Conservation (phyloP, 176 grass and related monocot genomes). For the Oryza punctata region DNA sequence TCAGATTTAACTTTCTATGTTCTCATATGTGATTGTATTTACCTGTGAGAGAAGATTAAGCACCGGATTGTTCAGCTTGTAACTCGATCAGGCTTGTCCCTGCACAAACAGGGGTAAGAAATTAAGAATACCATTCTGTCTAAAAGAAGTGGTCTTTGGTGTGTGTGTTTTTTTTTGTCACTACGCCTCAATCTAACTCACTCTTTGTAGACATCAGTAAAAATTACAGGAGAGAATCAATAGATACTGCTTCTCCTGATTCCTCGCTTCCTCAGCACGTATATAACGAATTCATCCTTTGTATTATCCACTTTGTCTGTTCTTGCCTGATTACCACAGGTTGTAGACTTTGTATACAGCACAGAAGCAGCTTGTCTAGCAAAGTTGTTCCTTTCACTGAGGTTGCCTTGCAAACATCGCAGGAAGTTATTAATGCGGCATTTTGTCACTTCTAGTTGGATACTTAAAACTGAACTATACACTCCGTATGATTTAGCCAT, state of each 20-base stretch:
- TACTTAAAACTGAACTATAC: neutral
- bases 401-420: constrained; percentile 41
- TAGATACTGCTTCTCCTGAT: constrained; percentile 25
- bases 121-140: neutral
- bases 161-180: neutral
- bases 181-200: neutral
- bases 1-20: neutral
- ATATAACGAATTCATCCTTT: neutral
- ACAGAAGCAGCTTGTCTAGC: neutral
- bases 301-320: neutral
- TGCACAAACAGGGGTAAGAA: neutral
- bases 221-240: neutral
- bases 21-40: neutral
- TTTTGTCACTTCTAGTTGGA: neutral
- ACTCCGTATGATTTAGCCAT: neutral
- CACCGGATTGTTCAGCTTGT: neutral
- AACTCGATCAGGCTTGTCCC: neutral
- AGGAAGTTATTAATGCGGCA: neutral
- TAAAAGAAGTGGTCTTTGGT: neutral
- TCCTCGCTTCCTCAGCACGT: neutral
- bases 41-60: neutral
- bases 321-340: neutral
- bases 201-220: neutral
- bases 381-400: constrained; percentile 26
- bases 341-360: neutral